Base-by-base conservation (phyloP, 2,329 filamentous ascomycete species). In the Xylariales sp. region DNA sequence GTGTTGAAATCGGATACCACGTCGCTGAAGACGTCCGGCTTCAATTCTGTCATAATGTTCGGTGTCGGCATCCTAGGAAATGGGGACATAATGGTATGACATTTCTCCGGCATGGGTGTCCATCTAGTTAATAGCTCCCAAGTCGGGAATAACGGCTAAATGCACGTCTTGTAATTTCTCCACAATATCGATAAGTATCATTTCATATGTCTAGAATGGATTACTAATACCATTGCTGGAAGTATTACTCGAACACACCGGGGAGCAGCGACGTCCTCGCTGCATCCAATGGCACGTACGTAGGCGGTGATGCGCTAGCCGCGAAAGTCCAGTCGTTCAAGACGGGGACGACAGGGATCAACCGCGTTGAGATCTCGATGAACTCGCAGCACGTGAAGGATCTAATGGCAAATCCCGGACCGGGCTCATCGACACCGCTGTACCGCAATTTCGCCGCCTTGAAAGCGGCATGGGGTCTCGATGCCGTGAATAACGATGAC, bases 401-500 rank as follows among this genome's bases (percentile, higher is more conserved):
- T 2, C 74, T 83, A 23, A 80, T 83, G 74, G 54, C 68, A 12
- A 78, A 57, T 12, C 78, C 79, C 0, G 80, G 80, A 0, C 72
- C 79, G 0, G 78, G 77, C 0, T 5, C 77, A 1, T 69, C 73
- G 7, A 81, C 81, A 5, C 70, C 70, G 6, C 69, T 83, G 16
- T 80, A 79, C 67, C 77, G 74, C 64, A 83, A 82, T 71, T 83
- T 83, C 66, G 74, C 64, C 1, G 79, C 79, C 1, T 75, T 84
- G 3, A 79, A 78, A 69, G 68, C 69, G 10, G 81, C 81, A 1
- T 84, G 82, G 82, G 72, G 61, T 23, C 78, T 84, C 34, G 81
- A 84, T 63, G 82, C 81, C 5, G 81, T 84, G 61, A 83, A 83
- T 71, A 83, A 83, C 68, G 80, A 83, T 68, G 82, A 84, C 71